phyloP scores from a whole-genome alignment of 2,329 filamentous ascomycete species.

The Sporothrix brunneoviolacea region DNA sequence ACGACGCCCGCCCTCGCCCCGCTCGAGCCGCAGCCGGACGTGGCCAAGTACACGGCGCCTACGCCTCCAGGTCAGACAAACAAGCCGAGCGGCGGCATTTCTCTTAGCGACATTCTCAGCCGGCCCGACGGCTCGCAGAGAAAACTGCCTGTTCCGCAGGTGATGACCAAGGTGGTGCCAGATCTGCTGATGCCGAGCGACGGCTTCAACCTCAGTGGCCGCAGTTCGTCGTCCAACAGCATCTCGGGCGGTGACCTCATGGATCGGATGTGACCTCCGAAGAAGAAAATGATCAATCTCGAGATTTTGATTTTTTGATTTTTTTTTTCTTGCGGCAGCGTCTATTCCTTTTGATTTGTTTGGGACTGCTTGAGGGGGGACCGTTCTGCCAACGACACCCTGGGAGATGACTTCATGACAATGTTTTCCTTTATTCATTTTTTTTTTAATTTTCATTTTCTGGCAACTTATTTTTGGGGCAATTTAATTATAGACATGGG shows the following conservation, averaged over 20 bases:
- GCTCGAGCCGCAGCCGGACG: conserved; percentile 51
- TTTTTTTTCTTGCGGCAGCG: too few relatives aligned
- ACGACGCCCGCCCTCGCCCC: conserved; percentile 51
- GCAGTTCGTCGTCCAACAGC: conserved; percentile 71
- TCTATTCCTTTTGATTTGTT: too few relatives aligned
- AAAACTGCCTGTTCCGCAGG: conserved; percentile 84
- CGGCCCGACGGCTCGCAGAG: conserved; percentile 79
- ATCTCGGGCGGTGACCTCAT: conserved; percentile 64
- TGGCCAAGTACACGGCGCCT: conserved; percentile 29
- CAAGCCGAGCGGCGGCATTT: conserved; percentile 61
- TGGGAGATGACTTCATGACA: conserved; percentile 3
- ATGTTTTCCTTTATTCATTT: background rate
- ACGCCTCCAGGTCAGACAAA: conserved; percentile 50
- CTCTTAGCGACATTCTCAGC: conserved; percentile 88
- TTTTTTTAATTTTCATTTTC: background rate
- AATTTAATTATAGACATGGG: too few relatives aligned
- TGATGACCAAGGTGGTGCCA: conserved; percentile 75
- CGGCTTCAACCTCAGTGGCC: conserved; percentile 64
- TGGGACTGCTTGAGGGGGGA: too few relatives aligned
- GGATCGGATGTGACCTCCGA: conserved; percentile 20
- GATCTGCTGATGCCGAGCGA: conserved; percentile 67
- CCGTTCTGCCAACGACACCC: background rate
- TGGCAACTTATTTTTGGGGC: too few relatives aligned
- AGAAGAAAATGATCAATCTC: too few relatives aligned
- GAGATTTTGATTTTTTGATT: too few relatives aligned